Conservation (phyloP, 805 yeast genomes). For the Hanseniaspora meyeri region DNA sequence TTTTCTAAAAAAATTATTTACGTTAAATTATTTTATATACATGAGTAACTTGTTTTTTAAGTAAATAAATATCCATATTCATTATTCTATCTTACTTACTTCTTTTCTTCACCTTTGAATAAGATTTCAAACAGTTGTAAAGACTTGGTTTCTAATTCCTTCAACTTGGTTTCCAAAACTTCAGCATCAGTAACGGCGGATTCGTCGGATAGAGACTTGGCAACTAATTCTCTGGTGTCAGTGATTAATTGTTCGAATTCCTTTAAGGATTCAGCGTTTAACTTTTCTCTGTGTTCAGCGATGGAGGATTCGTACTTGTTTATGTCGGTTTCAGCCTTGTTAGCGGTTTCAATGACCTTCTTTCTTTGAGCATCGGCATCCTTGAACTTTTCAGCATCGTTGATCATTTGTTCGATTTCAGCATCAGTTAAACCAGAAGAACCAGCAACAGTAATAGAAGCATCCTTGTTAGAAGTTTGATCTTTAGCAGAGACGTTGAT, state of each 20-base stretch:
- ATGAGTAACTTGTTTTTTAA: background rate
- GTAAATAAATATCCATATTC: background rate
- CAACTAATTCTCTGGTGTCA: slow-evolving; percentile 51
- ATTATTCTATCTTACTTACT: background rate
- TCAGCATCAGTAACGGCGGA: slow-evolving; percentile 47
- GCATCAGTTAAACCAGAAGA: slow-evolving; percentile 83
- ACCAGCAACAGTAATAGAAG: slow-evolving; percentile 92
- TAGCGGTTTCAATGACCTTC: slow-evolving; percentile 69
- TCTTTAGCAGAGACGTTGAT: slow-evolving; percentile 91
- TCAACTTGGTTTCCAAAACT: slow-evolving; percentile 58
- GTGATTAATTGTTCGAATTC: slow-evolving; percentile 40
- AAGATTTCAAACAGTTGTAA: slow-evolving; percentile 64
- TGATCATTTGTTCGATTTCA: slow-evolving; percentile 84
- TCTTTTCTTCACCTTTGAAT: slow-evolving; percentile 25
- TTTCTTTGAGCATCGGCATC: slow-evolving; percentile 79
- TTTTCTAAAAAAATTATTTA: background rate
- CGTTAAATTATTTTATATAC: background rate
- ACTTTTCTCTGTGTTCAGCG: slow-evolving; percentile 54
- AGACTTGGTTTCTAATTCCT: slow-evolving; percentile 61
- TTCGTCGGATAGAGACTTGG: slow-evolving; percentile 41
- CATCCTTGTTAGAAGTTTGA: slow-evolving; percentile 85
- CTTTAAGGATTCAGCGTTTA: slow-evolving; percentile 37
- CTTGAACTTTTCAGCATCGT: slow-evolving; percentile 79
- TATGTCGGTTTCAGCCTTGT: slow-evolving; percentile 63
- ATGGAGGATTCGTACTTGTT: slow-evolving; percentile 84